phyloP scores from a whole-genome alignment of 2,329 filamentous ascomycete species.

The Cladophialophora carrionii region DNA sequence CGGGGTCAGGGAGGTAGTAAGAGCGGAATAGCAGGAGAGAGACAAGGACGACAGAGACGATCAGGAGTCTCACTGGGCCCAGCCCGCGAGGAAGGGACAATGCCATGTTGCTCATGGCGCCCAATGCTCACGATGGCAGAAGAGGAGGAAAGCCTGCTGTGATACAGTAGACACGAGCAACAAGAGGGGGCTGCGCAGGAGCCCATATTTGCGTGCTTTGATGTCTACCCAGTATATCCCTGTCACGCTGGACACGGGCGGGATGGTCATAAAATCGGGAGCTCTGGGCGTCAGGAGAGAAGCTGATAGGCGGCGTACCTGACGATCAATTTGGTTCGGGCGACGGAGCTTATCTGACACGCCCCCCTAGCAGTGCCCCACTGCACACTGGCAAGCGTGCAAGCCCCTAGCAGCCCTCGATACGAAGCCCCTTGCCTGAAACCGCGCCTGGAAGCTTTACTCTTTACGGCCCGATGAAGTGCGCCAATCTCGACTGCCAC shows the following conservation, averaged over 20 bases:
- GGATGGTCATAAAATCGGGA: not conserved
- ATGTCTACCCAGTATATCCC: not conserved
- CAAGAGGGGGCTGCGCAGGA: conserved; percentile 2
- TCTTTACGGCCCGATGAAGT: not conserved
- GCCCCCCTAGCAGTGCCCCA: not conserved
- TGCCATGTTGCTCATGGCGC: conserved; percentile 21
- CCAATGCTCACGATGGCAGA: conserved; percentile 5
- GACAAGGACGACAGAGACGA: conserved; percentile 26
- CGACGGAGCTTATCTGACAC: conserved; percentile 5
- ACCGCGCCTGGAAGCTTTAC: not conserved
- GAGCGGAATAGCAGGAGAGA: conserved; percentile 30
- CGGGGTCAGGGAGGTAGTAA: conserved; percentile 26
- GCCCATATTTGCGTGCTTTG: conserved; percentile 3
- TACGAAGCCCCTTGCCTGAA: conserved; percentile 1
- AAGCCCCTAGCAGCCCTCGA: not conserved
- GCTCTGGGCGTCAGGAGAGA: not conserved
- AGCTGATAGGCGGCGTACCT: conserved; percentile 11
- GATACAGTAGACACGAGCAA: not conserved
- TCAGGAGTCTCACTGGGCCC: conserved; percentile 20
- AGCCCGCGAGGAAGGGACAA: conserved; percentile 29
- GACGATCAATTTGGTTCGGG: conserved; percentile 7
- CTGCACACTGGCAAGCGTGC: not conserved
- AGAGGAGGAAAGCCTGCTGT: not conserved
- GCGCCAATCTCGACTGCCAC: conserved; percentile 7
- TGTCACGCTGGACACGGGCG: not conserved